Evolutionary conservation across 768 basidiomycete genomes (phyloP).

Genomic region (Tremella yokohamensis): DNA sequence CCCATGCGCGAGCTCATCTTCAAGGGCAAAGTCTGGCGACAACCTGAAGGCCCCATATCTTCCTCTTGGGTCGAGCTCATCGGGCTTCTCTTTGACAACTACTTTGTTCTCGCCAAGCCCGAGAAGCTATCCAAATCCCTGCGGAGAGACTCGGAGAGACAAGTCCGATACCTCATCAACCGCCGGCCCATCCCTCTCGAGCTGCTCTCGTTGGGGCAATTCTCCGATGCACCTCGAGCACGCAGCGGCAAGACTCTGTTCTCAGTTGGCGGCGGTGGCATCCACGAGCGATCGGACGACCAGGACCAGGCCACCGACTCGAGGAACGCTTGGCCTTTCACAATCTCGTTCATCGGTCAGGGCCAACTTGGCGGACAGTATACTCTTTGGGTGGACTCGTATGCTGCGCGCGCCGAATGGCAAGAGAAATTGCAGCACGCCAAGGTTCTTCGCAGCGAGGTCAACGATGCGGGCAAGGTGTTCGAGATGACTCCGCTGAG

Average conservation of each 20-base stretch:
- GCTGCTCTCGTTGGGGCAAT: constrained; percentile 76
- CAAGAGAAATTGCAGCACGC: constrained; percentile 84
- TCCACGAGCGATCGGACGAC: constrained; percentile 28
- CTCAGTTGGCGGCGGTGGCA: constrained; percentile 17
- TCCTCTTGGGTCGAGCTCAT: constrained; percentile 81
- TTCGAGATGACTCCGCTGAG: constrained; percentile 90
- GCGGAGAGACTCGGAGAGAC: constrained; percentile 14
- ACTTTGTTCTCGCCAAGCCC: constrained; percentile 52
- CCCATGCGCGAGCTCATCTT: constrained; percentile 78
- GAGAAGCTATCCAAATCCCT: constrained; percentile 23
- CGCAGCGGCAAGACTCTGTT: constrained; percentile 58
- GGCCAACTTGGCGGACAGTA: constrained; percentile 69
- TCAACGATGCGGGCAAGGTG: constrained; percentile 84
- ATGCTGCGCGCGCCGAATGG: constrained; percentile 77
- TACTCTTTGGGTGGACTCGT: constrained; percentile 79
- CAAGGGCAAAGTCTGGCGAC: constrained; percentile 74
- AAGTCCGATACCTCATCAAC: constrained; percentile 31
- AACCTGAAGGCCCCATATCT: constrained; percentile 75
- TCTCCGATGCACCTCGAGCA: constrained; percentile 73
- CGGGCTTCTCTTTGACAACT: constrained; percentile 91
- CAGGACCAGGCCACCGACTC: constrained; percentile 58
- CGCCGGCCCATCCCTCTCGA: constrained; percentile 82
- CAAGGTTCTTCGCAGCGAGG: constrained; percentile 73
- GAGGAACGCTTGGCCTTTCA: constrained; percentile 78
- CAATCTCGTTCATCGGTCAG: constrained; percentile 81